A percentile compares a stretch with the other conserved stretches of the same genome.
phyloP scores from a whole-genome alignment of 2,329 filamentous ascomycete genomes.

The Drechmeria coniospora region DNA sequence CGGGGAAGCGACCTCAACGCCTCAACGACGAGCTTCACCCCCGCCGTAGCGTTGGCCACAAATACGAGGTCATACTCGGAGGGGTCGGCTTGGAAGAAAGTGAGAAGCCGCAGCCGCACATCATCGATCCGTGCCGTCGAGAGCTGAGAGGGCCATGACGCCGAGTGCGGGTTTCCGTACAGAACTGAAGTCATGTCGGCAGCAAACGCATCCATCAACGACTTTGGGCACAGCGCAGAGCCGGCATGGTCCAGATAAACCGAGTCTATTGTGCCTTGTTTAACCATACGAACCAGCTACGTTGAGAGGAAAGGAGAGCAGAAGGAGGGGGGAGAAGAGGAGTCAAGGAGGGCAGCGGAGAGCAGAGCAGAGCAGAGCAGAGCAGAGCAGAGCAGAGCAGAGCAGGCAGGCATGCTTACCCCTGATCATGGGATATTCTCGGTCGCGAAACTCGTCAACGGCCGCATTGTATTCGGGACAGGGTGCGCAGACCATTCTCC shows the following conservation, averaged over 20 bases:
- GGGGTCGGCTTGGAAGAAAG: constrained; percentile 70
- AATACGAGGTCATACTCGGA: constrained; percentile 78
- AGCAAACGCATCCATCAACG: constrained; percentile 65
- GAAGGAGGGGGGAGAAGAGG: background rate
- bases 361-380: no score
- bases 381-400: no score
- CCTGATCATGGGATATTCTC: constrained; percentile 55
- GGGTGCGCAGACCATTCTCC: background rate
- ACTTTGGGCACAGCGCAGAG: constrained; percentile 72
- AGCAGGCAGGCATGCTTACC: constrained; percentile 23
- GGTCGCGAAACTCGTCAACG: constrained; percentile 41
- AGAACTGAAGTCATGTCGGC: constrained; percentile 63
- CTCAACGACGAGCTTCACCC: constrained; percentile 74
- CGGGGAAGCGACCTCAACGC: constrained; percentile 49
- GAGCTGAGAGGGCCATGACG: constrained; percentile 63
- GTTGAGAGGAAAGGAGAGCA: background rate
- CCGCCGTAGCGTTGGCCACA: constrained; percentile 82
- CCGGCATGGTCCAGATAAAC: constrained; percentile 89
- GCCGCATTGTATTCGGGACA: constrained; percentile 35
- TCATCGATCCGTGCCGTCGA: constrained; percentile 64
- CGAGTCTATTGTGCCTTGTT: constrained; percentile 32
- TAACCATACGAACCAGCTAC: background rate
- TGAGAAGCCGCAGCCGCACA: constrained; percentile 52
- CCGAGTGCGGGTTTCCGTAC: constrained; percentile 86
- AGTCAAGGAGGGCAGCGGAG: no score